phyloP scores from a whole-genome alignment of 208 protist genomes.

The Wallacemonas sp. region DNA sequence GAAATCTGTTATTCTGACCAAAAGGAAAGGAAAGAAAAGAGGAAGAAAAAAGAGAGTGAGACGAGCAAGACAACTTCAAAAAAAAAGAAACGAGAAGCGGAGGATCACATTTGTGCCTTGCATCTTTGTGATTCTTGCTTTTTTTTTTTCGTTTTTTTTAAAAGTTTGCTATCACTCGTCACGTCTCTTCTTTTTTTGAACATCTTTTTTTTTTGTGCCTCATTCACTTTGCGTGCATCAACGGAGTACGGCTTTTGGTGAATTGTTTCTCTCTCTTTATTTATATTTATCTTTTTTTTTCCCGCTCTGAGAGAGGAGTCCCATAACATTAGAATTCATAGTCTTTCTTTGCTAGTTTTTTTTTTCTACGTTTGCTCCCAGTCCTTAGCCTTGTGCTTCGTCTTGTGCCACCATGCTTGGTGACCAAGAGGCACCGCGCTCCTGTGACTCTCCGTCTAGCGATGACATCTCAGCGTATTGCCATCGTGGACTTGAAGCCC shows the following conservation, averaged over 20 bases:
- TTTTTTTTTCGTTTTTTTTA: background rate
- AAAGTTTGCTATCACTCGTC: too few relatives aligned
- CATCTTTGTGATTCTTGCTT: conserved; percentile 10
- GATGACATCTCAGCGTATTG: background rate
- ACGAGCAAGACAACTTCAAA: background rate
- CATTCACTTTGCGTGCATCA: conserved; percentile 6
- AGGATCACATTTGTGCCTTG: too few relatives aligned
- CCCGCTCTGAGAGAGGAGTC: background rate
- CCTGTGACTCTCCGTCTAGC: background rate
- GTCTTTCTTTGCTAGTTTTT: background rate
- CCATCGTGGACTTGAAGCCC: background rate
- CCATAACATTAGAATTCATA: background rate
- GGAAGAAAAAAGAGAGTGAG: conserved; percentile 2
- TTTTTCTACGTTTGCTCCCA: background rate
- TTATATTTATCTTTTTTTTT: conserved; percentile 11
- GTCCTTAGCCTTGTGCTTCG: background rate
- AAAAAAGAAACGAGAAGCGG: too few relatives aligned
- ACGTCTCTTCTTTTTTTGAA: conserved; percentile 4
- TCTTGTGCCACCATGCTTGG: background rate
- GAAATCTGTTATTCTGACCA: too few relatives aligned
- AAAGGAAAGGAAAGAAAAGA: conserved; percentile 1
- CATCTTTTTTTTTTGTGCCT: conserved; percentile 16
- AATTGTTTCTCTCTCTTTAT: background rate
- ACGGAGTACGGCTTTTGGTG: background rate
- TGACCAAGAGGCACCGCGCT: background rate